Base-by-base conservation (phyloP, 345 rosid genomes). In the Brassica incana region DNA sequence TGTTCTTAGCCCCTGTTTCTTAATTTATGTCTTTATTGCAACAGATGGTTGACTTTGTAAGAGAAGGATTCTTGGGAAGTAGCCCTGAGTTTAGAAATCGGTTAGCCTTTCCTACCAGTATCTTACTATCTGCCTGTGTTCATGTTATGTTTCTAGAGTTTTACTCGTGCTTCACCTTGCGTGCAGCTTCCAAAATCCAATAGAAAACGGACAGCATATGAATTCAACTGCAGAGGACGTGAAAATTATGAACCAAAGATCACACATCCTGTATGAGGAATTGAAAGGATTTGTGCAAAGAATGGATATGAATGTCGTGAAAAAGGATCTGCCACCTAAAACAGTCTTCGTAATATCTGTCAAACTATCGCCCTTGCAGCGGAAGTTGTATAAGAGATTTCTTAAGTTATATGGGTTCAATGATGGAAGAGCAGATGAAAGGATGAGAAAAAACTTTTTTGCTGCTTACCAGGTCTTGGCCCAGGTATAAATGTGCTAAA, bases 1-100 rank as follows among this genome's bases (percentile, higher is more conserved):
- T 65, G 2, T 60, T 72, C 15, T 16, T 20, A 15, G 2, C 35
- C 40, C 48, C 65, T 67, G 52, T 15, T 60, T 61, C 18, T 43
- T 67, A 50, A 67, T 12, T 36, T 62, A 45, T 80, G 71, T 27
- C 81, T 78, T 67, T 40, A 82, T 36, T 87, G 79, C 66, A 60
- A 84, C 91, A 96, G 99, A 96, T 96, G 99, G 99, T 96, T 85
- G 99, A 96, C 85, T 96, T 96, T 84, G 99, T 96, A 18, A 86
- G 99, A 89, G 99, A 96, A 90, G 99, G 99, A 84, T 96, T 96
- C 83, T 91, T 96, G 72, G 99, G 99, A 54, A 93, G 98, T 89
- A 96, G 99, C 83, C 97, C 89, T 29, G 99, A 96, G 86, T 93
- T 93, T 85, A 85, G 98, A 84, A 96, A 96, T 81, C 95, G 99